phyloP scores from a whole-genome alignment of 495 filamentous ascomycete species.

The Penicillium malachiteum region DNA sequence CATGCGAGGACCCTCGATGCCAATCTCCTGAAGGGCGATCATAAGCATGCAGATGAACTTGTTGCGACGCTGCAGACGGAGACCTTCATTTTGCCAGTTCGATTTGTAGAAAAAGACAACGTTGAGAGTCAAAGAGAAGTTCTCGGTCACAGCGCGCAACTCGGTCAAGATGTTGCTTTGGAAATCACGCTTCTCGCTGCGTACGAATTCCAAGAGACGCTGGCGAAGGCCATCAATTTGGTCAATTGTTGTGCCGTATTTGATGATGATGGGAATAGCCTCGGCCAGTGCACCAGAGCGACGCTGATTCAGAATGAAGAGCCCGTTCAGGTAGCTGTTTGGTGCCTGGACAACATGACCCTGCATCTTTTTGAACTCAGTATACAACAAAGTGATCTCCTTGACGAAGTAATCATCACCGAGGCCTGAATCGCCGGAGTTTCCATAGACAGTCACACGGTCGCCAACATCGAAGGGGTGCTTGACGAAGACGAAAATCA shows the following conservation, averaged over 20 bases:
- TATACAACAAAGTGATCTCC: conserved; percentile 90
- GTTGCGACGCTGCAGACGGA: conserved; percentile 87
- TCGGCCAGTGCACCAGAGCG: conserved; percentile 87
- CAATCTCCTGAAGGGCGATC: conserved; percentile 78
- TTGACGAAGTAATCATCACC: conserved; percentile 97
- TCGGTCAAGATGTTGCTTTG: conserved; percentile 89
- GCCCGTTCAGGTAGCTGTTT: conserved; percentile 86
- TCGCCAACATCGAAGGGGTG: conserved; percentile 98
- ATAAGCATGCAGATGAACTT: conserved; percentile 95
- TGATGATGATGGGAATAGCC: conserved; percentile 77
- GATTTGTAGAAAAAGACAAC: conserved; percentile 98
- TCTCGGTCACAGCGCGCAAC: conserved; percentile 63
- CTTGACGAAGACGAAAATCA: conserved; percentile 97
- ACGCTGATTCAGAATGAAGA: conserved; percentile 94
- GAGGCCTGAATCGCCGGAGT: conserved; percentile 69
- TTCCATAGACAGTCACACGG: conserved; percentile 87
- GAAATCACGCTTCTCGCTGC: conserved; percentile 86
- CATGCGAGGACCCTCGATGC: conserved; percentile 82
- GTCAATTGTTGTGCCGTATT: conserved; percentile 84
- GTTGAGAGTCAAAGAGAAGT: conserved; percentile 78
- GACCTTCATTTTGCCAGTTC: conserved; percentile 88
- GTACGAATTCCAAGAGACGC: conserved; percentile 82
- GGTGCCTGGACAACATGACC: conserved; percentile 94
- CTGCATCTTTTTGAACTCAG: conserved; percentile 98
- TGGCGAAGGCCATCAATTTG: conserved; percentile 83